phyloP scores from a whole-genome alignment of 148 eudicot species.

The Pouteria glomerata region DNA sequence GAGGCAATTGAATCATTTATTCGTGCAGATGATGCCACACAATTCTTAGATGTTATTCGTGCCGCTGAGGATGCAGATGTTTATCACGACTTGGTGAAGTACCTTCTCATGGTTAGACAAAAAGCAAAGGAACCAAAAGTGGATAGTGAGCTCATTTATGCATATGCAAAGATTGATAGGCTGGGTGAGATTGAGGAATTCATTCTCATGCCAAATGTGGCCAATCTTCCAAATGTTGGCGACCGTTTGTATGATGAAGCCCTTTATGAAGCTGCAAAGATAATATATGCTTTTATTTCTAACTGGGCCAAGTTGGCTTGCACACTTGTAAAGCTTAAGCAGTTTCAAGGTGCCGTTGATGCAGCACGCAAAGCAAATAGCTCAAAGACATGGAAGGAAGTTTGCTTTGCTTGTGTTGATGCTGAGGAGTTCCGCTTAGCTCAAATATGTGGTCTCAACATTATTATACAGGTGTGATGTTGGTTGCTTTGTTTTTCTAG shows the following conservation, averaged over 20 bases:
- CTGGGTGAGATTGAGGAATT: constrained; percentile 92
- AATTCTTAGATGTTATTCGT: constrained; percentile 78
- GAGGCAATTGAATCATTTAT: constrained; percentile 98
- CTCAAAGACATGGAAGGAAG: constrained; percentile 96
- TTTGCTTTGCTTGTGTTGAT: constrained; percentile 97
- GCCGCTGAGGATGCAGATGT: constrained; percentile 86
- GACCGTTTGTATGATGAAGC: constrained; percentile 89
- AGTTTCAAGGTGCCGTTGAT: constrained; percentile 97
- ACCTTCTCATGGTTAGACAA: constrained; percentile 91
- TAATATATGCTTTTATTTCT: constrained; percentile 86
- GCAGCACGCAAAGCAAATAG: constrained; percentile 97
- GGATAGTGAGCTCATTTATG: constrained; percentile 96
- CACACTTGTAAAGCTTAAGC: constrained; percentile 78
- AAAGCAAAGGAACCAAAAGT: constrained; percentile 95
- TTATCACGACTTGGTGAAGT: constrained; percentile 82
- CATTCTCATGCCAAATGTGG: constrained; percentile 95
- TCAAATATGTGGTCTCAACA: constrained; percentile 94
- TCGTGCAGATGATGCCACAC: constrained; percentile 92
- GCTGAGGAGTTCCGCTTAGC: constrained; percentile 98
- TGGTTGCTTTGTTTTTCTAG: too few species aligned
- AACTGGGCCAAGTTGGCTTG: constrained; percentile 92
- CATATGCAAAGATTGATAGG: constrained; percentile 92
- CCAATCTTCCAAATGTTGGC: constrained; percentile 90
- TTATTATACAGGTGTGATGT: constrained; percentile 69
- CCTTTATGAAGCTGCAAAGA: constrained; percentile 91